Conservation (phyloP, 345 rosid genomes). For the Linum lewisii region DNA sequence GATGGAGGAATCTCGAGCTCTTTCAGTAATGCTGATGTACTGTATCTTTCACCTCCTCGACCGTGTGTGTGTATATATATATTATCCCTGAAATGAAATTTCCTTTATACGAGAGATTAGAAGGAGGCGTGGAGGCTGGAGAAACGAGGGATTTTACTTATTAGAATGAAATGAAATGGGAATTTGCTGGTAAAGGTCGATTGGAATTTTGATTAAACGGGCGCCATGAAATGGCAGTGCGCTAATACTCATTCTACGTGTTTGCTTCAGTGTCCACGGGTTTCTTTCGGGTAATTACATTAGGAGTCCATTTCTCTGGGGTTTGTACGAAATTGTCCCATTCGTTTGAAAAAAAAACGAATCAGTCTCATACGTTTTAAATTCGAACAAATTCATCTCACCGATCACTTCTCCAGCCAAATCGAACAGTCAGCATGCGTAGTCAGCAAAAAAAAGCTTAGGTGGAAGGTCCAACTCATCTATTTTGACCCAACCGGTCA, state of each 20-base stretch:
- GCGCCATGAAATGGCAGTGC: conserved; percentile 23
- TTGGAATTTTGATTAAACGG: conserved; percentile 8
- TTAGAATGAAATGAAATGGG: neutral
- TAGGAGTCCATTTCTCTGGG: too few species aligned
- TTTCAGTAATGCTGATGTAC: neutral
- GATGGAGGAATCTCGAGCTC: neutral
- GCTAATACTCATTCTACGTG: conserved; percentile 39
- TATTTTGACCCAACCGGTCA: too few species aligned
- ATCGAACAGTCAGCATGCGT: too few species aligned
- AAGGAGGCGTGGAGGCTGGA: neutral
- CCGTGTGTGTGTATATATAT: neutral
- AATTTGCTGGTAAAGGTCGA: too few species aligned
- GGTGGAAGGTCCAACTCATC: too few species aligned
- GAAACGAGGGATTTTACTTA: neutral
- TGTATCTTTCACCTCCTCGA: neutral
- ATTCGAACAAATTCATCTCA: too few species aligned
- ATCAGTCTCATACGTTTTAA: too few species aligned
- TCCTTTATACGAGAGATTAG: neutral
- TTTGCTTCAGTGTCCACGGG: conserved; percentile 25
- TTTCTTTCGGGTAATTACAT: neutral
- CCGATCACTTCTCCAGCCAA: too few species aligned
- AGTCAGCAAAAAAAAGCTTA: too few species aligned
- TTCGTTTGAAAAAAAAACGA: too few species aligned
- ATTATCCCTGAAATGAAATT: conserved; percentile 7
- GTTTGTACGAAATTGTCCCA: too few species aligned